Percentiles rank a stretch among this genome's conserved stretches.
Evolutionary conservation across 352 stramenopile genomes (phyloP).

Genomic region (Phytopythium sindhum): DNA sequence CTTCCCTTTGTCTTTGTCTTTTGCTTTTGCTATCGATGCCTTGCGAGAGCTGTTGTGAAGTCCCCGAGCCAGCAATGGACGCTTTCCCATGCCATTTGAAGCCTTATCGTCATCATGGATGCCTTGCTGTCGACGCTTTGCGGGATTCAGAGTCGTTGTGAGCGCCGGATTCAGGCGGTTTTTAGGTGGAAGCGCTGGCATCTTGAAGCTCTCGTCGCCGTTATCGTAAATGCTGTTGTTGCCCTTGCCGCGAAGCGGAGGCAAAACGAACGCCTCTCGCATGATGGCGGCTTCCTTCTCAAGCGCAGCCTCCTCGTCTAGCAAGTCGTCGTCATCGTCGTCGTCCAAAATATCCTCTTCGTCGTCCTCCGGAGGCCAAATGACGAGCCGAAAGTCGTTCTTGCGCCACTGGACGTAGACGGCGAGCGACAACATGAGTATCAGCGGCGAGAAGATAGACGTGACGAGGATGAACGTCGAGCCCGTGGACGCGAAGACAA

Average conservation of each 20-base stretch:
- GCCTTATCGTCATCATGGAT: not conserved
- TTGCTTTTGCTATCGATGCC: not conserved
- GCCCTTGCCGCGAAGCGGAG: slow-evolving; percentile 61
- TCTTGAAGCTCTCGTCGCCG: slow-evolving; percentile 73
- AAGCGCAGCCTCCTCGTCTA: slow-evolving; percentile 62
- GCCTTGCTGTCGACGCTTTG: not conserved
- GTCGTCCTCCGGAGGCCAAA: slow-evolving; percentile 78
- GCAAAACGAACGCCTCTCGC: slow-evolving; percentile 75
- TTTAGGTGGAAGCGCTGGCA: slow-evolving; percentile 68
- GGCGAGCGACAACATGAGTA: slow-evolving; percentile 71
- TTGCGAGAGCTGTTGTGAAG: not conserved
- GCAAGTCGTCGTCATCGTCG: slow-evolving; percentile 49
- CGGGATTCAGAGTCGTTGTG: not conserved
- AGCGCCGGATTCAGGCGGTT: slow-evolving; percentile 14
- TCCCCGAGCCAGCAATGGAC: not conserved
- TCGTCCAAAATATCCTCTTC: slow-evolving; percentile 79
- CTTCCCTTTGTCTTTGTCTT: not conserved
- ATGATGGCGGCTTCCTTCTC: slow-evolving; percentile 76
- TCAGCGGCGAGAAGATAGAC: slow-evolving; percentile 69
- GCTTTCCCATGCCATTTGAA: not conserved
- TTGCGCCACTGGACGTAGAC: slow-evolving; percentile 76
- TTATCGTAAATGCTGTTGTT: slow-evolving; percentile 53
- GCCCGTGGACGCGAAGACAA: slow-evolving; percentile 73
- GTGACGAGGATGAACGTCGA: slow-evolving; percentile 79
- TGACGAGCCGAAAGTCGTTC: slow-evolving; percentile 82